Base-by-base conservation (phyloP, 2,329 filamentous ascomycete genomes). In the Aspergillus sp. region DNA sequence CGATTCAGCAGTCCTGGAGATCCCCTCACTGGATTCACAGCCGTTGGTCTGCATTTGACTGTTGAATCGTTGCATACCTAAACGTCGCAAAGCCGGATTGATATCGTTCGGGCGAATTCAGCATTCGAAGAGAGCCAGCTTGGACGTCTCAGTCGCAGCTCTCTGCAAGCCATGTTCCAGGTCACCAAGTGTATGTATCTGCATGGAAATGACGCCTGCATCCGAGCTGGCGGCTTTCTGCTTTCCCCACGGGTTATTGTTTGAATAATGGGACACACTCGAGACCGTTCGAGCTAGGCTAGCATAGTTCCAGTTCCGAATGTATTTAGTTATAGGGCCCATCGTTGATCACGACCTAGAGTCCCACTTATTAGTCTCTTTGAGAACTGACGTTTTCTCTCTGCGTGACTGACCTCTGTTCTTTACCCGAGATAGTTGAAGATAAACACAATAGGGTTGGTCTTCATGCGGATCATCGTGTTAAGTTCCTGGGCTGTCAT, bases 361-460 rank as follows among this genome's bases (percentile, higher is more conserved):
- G 38, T n/a, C n/a, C n/a, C 4, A 36, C n/a, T 11, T 36, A n/a
- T 36, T 14, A 36, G 32, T 14, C 3, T 36, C 32, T 14, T 4
- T 36, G 32, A 13, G n/a, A 14, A 14, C 13, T 36, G 6, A 5
- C 11, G 32, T 36, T 25, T 25, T 25, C 23, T 25, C 23, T 25
- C 23, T 6, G 23, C 23, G 9, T 25, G 5, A 25, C 23, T 25
- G 23, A 49, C 52, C 74, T 95, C 90, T 66, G 93, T 91, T 5
- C 89, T 92, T 73, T 88, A 95, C 4, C 90, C 90, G 21, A 90
- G 83, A 69, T 93, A 93, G 78, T 87, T 88, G 58, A 94, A 86
- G 53, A 92, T 76, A 68, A 94, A 91, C 56, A 94, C 85, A 65
- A 90, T 91, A n/a, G 88, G 81, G 55, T 86, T 84, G 43, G 93